A percentile compares a stretch with the other conserved stretches of the same genome.
These are phyloP conservation scores for Cladosporium sphaerospermum DNA, from an alignment of 2,329 filamentous ascomycete genomes.

Conservation along the genomic window DNA sequence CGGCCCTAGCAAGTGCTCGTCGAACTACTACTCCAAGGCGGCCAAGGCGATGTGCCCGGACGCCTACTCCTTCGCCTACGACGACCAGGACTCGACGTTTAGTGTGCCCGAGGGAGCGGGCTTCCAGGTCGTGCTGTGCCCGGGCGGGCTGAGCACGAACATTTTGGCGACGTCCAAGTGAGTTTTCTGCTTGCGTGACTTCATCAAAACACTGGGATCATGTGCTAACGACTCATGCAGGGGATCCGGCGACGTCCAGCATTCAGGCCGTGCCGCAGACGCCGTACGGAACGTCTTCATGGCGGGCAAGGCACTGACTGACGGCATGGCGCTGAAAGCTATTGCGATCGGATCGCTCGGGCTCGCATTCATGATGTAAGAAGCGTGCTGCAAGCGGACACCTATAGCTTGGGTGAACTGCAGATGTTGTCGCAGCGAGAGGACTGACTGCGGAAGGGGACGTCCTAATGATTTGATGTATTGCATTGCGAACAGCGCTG, in stretches of 20 bases:
- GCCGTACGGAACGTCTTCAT: slow-evolving; percentile 13
- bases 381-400: neutral
- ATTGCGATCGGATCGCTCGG: slow-evolving; percentile 2
- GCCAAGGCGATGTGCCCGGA: slow-evolving; percentile 76
- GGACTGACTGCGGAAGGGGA: too few relatives aligned
- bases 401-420: too few relatives aligned
- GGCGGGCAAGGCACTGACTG: slow-evolving; percentile 16
- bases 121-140: slow-evolving; percentile 75
- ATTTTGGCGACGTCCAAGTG: slow-evolving; percentile 36
- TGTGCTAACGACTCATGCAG: neutral
- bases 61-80: slow-evolving; percentile 70
- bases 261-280: slow-evolving; percentile 14
- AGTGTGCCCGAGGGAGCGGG: slow-evolving; percentile 60
- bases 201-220: neutral
- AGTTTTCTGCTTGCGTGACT: slow-evolving; percentile 1
- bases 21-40: slow-evolving; percentile 60
- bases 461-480: too few relatives aligned
- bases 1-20: slow-evolving; percentile 56
- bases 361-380: slow-evolving; percentile 7
- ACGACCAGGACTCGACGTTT: slow-evolving; percentile 53
- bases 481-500: neutral
- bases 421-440: too few relatives aligned
- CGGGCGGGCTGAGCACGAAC: slow-evolving; percentile 47
- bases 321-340: slow-evolving; percentile 13
- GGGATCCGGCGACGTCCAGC: slow-evolving; percentile 6